Conservation (phyloP, 331 rosid species). For the Cucumis variabilis region DNA sequence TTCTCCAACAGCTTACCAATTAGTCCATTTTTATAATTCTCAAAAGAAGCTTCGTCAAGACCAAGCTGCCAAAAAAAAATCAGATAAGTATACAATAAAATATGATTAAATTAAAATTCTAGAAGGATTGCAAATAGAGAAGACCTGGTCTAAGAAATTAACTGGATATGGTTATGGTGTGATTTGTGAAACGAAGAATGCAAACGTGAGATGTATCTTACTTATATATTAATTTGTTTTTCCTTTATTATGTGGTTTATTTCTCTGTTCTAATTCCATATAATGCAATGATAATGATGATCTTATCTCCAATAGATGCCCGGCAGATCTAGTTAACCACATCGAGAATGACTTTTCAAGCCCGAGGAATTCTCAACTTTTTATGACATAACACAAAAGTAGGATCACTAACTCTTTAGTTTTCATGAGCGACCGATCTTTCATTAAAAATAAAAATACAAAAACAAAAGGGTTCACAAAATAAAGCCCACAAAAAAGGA, state of each 20-base stretch:
- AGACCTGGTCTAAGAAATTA: too few relatives aligned
- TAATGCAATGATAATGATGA: too few relatives aligned
- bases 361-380: not conserved
- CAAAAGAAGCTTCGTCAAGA: conserved; percentile 78
- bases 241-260: too few relatives aligned
- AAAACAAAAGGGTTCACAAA: not conserved
- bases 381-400: not conserved
- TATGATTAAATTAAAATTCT: not conserved
- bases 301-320: too few relatives aligned
- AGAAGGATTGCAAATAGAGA: too few relatives aligned
- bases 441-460: not conserved
- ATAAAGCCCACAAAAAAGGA: not conserved
- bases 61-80: conserved; percentile 59
- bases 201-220: too few relatives aligned
- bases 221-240: too few relatives aligned
- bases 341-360: too few relatives aligned
- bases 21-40: conserved; percentile 77
- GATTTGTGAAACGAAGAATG: too few relatives aligned
- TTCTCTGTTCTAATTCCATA: too few relatives aligned
- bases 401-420: not conserved
- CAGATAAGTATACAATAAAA: not conserved
- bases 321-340: too few relatives aligned
- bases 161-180: too few relatives aligned
- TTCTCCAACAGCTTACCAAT: conserved; percentile 88
- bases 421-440: not conserved